A percentile compares a stretch with the other conserved stretches of the same genome.
These are phyloP conservation scores for Coix lacrymajobi DNA, from an alignment of 176 grass and related monocot genomes.

Conservation along the genomic window DNA sequence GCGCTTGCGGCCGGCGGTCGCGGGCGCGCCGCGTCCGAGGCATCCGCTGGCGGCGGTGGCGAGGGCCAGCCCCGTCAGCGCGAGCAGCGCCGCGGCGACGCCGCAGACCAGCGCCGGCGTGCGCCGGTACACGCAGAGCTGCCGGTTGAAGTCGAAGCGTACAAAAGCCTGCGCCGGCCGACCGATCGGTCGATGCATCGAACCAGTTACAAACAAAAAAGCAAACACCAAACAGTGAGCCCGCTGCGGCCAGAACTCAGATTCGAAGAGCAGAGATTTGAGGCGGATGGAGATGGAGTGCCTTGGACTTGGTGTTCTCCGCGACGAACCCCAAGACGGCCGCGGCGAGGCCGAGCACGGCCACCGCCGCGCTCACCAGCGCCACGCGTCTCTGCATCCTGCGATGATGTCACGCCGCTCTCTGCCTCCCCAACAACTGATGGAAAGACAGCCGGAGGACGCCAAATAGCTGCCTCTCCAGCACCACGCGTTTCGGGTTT, in stretches of 20 bases:
- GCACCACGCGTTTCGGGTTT: too few species aligned
- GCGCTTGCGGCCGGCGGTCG: not conserved
- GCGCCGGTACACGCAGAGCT: constrained; percentile 27
- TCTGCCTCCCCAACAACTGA: not conserved
- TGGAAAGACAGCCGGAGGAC: not conserved
- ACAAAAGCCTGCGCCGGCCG: not conserved
- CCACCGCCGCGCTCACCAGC: constrained; percentile 1
- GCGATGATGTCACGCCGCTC: not conserved
- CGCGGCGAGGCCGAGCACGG: constrained; percentile 9
- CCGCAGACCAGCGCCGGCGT: constrained; percentile 19
- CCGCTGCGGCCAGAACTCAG: not conserved
- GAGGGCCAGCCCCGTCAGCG: not conserved
- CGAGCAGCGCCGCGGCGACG: constrained; percentile 14
- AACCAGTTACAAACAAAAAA: not conserved
- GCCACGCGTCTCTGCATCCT: constrained; percentile 22
- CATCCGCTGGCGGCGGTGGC: constrained; percentile 9
- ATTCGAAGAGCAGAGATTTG: not conserved
- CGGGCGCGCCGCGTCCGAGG: not conserved
- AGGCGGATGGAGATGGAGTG: not conserved
- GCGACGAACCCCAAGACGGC: constrained; percentile 7
- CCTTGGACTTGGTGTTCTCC: constrained; percentile 9
- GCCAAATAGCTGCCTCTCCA: not conserved
- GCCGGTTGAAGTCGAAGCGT: not conserved
- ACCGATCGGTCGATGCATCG: not conserved
- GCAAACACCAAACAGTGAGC: too few species aligned